Conservation (phyloP, 2,329 filamentous ascomycete species). For the Epichloe aotearoae region DNA sequence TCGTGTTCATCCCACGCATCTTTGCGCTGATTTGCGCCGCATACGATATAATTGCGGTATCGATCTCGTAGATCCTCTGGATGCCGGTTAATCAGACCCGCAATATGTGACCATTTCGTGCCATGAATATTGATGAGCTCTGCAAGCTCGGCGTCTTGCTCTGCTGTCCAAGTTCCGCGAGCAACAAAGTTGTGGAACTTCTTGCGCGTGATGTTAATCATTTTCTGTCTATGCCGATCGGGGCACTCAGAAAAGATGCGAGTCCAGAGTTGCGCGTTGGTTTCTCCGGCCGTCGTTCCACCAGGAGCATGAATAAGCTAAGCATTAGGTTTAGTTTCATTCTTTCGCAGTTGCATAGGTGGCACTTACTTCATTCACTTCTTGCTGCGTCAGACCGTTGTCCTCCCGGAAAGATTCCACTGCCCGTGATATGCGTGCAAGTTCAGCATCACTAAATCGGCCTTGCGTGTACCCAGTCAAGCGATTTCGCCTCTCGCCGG, state of each 20-base stretch:
- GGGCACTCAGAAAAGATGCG: slow-evolving; percentile 34
- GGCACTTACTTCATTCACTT: slow-evolving; percentile 32
- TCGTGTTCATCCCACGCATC: slow-evolving; percentile 50
- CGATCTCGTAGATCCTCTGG: slow-evolving; percentile 55
- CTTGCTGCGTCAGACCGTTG: slow-evolving; percentile 26
- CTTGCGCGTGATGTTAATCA: slow-evolving; percentile 45
- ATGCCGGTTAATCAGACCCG: slow-evolving; percentile 47
- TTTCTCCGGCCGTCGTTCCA: slow-evolving; percentile 21
- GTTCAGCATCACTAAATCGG: slow-evolving; percentile 30
- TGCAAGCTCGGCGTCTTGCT: slow-evolving; percentile 24
- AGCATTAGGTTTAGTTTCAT: slow-evolving; percentile 3
- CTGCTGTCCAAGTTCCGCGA: slow-evolving; percentile 30
- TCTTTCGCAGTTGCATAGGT: slow-evolving; percentile 9
- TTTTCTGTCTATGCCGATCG: slow-evolving; percentile 35
- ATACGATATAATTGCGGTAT: slow-evolving; percentile 54
- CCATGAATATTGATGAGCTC: slow-evolving; percentile 22
- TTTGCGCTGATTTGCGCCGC: slow-evolving; percentile 36
- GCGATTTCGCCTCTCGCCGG: slow-evolving; percentile 11
- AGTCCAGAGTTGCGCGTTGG: slow-evolving; percentile 35
- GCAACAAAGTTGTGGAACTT: slow-evolving; percentile 53
- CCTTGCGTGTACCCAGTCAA: slow-evolving; percentile 22
- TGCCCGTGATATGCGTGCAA: slow-evolving; percentile 25
- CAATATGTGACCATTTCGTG: slow-evolving; percentile 50
- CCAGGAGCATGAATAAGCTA: slow-evolving; percentile 24
- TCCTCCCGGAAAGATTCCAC: slow-evolving; percentile 32